Evolutionary conservation across 148 eudicot genomes (phyloP), one percentile per base, ranked within the genome.

Genomic region (Selenicereus undatus): DNA sequence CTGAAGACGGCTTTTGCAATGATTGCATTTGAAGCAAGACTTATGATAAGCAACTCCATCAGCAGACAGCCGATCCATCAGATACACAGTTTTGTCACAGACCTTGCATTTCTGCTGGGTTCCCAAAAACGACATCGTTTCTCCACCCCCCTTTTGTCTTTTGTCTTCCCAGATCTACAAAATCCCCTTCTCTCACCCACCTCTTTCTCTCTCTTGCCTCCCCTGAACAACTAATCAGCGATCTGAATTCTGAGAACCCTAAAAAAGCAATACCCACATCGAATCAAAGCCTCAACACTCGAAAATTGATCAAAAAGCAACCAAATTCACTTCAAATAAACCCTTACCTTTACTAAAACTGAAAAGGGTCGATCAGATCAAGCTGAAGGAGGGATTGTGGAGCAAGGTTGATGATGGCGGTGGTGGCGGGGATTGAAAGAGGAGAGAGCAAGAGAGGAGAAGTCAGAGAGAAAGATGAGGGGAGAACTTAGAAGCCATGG

Each of bases 91-190:
- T 89, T 94, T 94, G 76, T 88, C 93, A 68, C 98, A 94, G 50
- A 89, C 98, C 91, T 91, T 94, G 90, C 98, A 94, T 85, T 92
- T 92, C 77, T 94, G 90, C 30, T 82, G 85, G 22, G 98, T 94
- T 71, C 98, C 98, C 20, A 88, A 90, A 81, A 94, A 94, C 79
- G 97, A 89, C 94, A 90, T 91, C 76, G 75, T 82, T 86, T 83
- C 35, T 13, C 56, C 82, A 24, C 60, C 30, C 45, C 60, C 64
- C 45, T 64, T 83, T 51, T 35, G 32, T 62, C 75, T 72, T 11
- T 77, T 35, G 50, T 75, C 76, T 80, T 29, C 66, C 27, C 71
- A 73, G 78, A 78, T 78, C 85, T 64, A 78, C 27, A 42, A 42
- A 8, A 39, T 0, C 52, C 48, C 60, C 79, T 54, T 39, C 43